Evolutionary conservation across 495 filamentous ascomycete genomes (phyloP), one percentile per base, ranked within the genome.

Genomic region (Evernia prunastri): DNA sequence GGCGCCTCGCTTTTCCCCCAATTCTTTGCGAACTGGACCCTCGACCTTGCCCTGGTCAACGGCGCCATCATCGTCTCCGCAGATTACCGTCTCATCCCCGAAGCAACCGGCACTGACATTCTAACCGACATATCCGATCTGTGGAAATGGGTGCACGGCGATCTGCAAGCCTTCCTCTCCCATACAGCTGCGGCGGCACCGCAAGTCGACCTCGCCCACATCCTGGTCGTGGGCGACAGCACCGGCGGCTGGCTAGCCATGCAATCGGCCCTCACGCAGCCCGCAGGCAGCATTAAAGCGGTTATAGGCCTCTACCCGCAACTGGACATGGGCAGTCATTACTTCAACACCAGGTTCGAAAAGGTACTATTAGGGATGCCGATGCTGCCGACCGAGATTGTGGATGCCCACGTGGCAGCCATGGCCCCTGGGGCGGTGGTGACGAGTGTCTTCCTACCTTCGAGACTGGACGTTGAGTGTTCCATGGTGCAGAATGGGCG

Each of bases 241-340:
- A 3, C 45, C 23, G 45, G 45, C 45, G 45, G 23, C 11, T 51
- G 45, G 45, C 45, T 51, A 25, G 45, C 45, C 23, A 51, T 51
- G 25, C 23, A 51, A 51, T 51, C 45, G 6, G 45, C 45, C 45
- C 45, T 51, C 45, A 51, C 45, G 45, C 45, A 51, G 25, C 45
- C 45, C 23, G 23, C 45, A 10, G 45, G 45, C 45, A 51, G 45
- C 25, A 51, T 51, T 10, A 51, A 29, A 27, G 45, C 45, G 4
- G 45, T 51, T 11, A 29, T 51, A 11, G n/a, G 23, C 5, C 23
- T 27, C n/a, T 51, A 27, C 12, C 23, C 23, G 10, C 8, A 27
- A 15, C 45, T 51, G 7, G 45, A 51, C 25, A 27, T 51, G 11
- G 23, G 45, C 45, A 23, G 13, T 27, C 23, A 4, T 27, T 51